A percentile compares a stretch with the other conserved stretches of the same genome.
These are phyloP conservation scores for Dichotomocladium elegans DNA, from an alignment of 371 early-diverging fungal genomes.

Conservation along the genomic window DNA sequence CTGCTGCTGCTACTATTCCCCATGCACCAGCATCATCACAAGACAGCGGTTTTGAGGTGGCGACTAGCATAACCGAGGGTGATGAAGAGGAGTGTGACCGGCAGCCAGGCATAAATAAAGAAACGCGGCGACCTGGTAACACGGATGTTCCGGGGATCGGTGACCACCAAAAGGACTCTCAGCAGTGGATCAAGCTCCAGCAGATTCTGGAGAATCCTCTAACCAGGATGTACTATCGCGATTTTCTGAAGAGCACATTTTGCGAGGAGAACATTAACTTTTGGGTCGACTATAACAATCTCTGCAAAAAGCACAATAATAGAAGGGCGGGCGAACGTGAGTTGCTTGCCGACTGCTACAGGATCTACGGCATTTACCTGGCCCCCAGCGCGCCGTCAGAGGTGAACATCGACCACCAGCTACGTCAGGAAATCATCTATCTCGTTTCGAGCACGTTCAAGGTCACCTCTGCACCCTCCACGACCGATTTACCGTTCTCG, in stretches of 20 bases:
- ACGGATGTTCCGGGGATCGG: too few species aligned
- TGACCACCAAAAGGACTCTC: too few species aligned
- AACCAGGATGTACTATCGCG: conserved; percentile 55
- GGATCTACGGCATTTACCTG: conserved; percentile 56
- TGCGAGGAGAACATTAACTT: conserved; percentile 75
- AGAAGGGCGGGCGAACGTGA: conserved; percentile 12
- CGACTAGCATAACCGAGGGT: conserved; percentile 11
- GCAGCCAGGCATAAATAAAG: too few species aligned
- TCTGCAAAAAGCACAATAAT: conserved; percentile 21
- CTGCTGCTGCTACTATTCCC: too few species aligned
- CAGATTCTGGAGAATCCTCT: conserved; percentile 53
- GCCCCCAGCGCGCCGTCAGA: conserved; percentile 43
- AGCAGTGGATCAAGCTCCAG: conserved; percentile 44
- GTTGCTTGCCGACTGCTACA: conserved; percentile 45
- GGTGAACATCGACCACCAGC: conserved; percentile 51
- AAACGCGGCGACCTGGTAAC: too few species aligned
- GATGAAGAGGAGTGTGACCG: too few species aligned
- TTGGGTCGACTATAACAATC: conserved; percentile 49
- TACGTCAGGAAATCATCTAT: conserved; percentile 35
- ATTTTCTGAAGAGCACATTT: conserved; percentile 56
- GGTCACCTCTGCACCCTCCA: conserved; percentile 6
- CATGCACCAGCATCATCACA: background rate
- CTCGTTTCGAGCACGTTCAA: conserved; percentile 26
- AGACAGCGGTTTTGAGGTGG: conserved; percentile 1
- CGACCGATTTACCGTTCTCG: conserved; percentile 10